These are phyloP conservation scores for Mycena rosella DNA, from an alignment of 768 basidiomycete species.

Conservation along the genomic window DNA sequence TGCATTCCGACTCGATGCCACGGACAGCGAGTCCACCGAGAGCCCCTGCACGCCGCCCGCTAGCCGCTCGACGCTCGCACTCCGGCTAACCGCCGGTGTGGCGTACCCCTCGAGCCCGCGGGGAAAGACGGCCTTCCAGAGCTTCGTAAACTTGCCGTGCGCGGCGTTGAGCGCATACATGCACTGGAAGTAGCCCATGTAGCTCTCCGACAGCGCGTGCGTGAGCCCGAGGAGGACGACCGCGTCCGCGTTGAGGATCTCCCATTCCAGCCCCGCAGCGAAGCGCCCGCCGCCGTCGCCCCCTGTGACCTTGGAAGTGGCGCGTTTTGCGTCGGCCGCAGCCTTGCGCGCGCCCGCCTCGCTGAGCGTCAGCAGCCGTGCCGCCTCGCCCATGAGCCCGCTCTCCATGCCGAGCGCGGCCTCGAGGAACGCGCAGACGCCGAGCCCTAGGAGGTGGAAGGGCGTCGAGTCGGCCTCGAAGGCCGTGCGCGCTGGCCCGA, in stretches of 20 bases:
- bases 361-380: constrained; percentile 64
- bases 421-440: constrained; percentile 78
- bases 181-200: constrained; percentile 86
- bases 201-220: constrained; percentile 81
- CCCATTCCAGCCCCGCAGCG: constrained; percentile 78
- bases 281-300: constrained; percentile 56
- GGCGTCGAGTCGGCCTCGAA: constrained; percentile 46
- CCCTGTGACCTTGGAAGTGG: background rate
- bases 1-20: background rate
- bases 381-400: constrained; percentile 74
- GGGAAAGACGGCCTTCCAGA: constrained; percentile 78
- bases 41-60: constrained; percentile 34
- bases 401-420: constrained; percentile 88
- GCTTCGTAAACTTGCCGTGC: constrained; percentile 82
- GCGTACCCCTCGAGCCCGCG: constrained; percentile 56
- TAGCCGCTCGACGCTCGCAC: too few species aligned
- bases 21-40: constrained; percentile 27
- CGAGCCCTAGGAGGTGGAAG: background rate
- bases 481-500: constrained; percentile 63
- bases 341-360: constrained; percentile 73
- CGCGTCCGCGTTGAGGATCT: constrained; percentile 80
- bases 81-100: too few species aligned
- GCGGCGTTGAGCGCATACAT: constrained; percentile 70
- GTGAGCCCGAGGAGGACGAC: constrained; percentile 79
- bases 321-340: constrained; percentile 38